phyloP scores from a whole-genome alignment of 129 eudicot species.

The Helianthus tuberosus region DNA sequence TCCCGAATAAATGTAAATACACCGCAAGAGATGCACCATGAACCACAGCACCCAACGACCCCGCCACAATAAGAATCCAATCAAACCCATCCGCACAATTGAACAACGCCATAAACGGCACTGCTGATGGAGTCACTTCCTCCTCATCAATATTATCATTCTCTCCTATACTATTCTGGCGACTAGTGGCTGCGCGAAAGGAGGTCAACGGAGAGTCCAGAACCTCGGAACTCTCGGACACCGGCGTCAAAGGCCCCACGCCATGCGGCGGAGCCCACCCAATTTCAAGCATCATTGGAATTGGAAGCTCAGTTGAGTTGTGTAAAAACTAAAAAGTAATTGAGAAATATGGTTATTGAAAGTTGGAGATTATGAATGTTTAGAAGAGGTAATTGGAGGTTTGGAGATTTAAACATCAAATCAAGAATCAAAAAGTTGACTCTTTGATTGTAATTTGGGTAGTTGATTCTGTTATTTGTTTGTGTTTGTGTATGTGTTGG shows the following conservation, averaged over 20 bases:
- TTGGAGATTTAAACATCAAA: slow-evolving; percentile 19
- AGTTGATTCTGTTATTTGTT: slow-evolving; percentile 24
- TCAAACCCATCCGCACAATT: slow-evolving; percentile 56
- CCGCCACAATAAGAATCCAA: slow-evolving; percentile 48
- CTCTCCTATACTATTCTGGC: slow-evolving; percentile 21
- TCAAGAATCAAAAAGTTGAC: slow-evolving; percentile 30
- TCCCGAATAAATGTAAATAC: slow-evolving; percentile 59
- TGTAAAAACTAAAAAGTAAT: no score
- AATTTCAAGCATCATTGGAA: slow-evolving; percentile 33
- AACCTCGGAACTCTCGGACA: slow-evolving; percentile 61
- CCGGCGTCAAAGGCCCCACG: slow-evolving; percentile 63
- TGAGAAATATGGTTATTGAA: not conserved
- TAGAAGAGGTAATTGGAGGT: slow-evolving; percentile 10
- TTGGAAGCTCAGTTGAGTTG: slow-evolving; percentile 12
- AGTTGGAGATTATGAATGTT: slow-evolving; percentile 11
- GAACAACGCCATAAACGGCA: slow-evolving; percentile 59
- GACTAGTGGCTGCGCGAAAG: slow-evolving; percentile 23
- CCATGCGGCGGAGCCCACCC: slow-evolving; percentile 64
- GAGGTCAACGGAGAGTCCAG: slow-evolving; percentile 54
- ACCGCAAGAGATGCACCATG: slow-evolving; percentile 58
- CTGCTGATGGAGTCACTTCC: slow-evolving; percentile 48
- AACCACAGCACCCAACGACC: slow-evolving; percentile 52
- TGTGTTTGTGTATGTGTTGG: slow-evolving; percentile 11
- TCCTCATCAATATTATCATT: slow-evolving; percentile 36
- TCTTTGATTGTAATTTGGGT: slow-evolving; percentile 20